Evolutionary conservation across 495 filamentous ascomycete species (phyloP), one percentile per base, ranked within the genome.

Genomic region (Aspergillus kassunensis): DNA sequence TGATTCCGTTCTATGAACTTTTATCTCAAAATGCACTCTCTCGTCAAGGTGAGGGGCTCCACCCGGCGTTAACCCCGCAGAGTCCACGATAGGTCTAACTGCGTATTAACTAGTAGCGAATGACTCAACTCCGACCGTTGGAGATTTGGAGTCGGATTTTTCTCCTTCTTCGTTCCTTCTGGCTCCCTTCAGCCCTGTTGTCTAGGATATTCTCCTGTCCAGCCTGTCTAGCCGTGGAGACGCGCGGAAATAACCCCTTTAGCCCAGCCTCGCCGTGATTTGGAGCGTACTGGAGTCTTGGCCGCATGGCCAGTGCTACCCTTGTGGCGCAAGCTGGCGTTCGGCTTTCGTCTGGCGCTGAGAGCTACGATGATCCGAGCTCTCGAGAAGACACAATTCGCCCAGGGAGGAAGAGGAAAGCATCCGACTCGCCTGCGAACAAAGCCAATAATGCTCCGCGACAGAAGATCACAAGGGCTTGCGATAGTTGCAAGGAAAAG

Each of bases 381-480:
- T 18, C 25, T 31, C 52, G 21, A 10, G 35, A 21, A 15, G 23
- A 37, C n/a, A 6, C 37, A n/a, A 23, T 31, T 21, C 15, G 20
- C 11, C 4, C 47, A 25, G 47, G 47, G 13, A 67, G 56, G 21
- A 73, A 69, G 49, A 69, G 70, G 42, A 73, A 73, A 46, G 31
- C 62, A 2, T 65, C 61, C 10, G 61, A 61, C 13, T 34, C 58
- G n/a, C 31, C 47, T 12, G 23, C 59, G 12, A 60, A 55, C 46
- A 69, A 62, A 37, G 47, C 48, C 27, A 52, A 50, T 44, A 56
- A 50, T 44, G 57, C 41, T 6, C 52, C 51, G 27, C 69, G 71
- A n/a, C 70, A 69, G 44, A 72, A 72, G 50, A 74, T 75, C 49
- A 77, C 72, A 30, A 55, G 74, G 42, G 74, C 74, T 35, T 77